Evolutionary conservation across 306 rosid genomes (phyloP).

Genomic region (Prunus kanzakura): DNA sequence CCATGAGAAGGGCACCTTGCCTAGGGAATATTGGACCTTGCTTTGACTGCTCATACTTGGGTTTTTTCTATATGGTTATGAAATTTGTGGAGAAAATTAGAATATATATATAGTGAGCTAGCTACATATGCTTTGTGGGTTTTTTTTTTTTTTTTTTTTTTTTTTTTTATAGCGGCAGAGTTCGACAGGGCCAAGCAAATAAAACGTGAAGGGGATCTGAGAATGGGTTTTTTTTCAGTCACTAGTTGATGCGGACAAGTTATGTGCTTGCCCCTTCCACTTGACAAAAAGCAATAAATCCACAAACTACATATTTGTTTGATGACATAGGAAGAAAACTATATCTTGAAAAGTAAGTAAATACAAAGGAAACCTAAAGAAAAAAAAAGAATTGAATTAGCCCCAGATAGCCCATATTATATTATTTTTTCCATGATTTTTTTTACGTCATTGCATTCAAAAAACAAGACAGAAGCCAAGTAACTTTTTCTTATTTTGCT

Average conservation of each 20-base stretch:
- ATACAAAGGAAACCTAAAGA: too few relatives aligned
- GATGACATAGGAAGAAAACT: background rate
- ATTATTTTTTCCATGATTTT: too few relatives aligned
- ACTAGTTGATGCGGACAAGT: background rate
- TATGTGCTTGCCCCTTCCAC: background rate
- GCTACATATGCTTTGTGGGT: too few relatives aligned
- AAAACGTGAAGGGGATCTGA: conserved; percentile 22
- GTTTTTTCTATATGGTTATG: background rate
- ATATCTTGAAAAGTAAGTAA: background rate
- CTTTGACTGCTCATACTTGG: conserved; percentile 26
- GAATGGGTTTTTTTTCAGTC: background rate
- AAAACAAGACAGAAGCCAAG: too few relatives aligned
- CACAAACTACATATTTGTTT: background rate
- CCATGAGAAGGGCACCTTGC: conserved; percentile 53
- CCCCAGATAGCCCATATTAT: too few relatives aligned
- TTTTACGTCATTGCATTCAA: too few relatives aligned
- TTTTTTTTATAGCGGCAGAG: background rate
- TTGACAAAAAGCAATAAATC: background rate
- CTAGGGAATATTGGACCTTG: background rate
- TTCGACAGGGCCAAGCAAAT: conserved; percentile 19
- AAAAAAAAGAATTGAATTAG: too few relatives aligned
- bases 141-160: background rate
- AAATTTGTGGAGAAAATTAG: background rate
- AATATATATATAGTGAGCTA: background rate
- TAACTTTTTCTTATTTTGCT: too few relatives aligned